Base-by-base conservation (phyloP, 2,329 filamentous ascomycete species). In the Balansia obtecta region DNA sequence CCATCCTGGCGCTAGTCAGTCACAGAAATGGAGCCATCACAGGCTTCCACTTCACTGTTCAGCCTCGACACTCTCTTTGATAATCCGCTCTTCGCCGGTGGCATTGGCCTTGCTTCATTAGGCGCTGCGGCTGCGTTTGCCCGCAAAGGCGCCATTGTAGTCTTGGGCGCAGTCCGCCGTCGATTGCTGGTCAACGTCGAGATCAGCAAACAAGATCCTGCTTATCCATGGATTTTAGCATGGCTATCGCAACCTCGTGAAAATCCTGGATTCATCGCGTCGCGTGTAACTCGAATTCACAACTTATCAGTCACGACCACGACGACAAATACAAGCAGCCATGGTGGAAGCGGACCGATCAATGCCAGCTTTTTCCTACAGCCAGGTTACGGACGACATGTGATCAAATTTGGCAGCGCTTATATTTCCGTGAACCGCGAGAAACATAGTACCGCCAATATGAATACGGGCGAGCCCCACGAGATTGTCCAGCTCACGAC, bases 131-230 rank as follows among this genome's bases (percentile, higher is more conserved):
- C 89, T 33, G 85, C 88, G 12, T 80, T 95, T 58, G 87, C 83
- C 32, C 88, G 93, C 55, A 85, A 85, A 62, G 87, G 86, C 34
- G 66, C 86, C 52, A 79, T 90, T 53, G 74, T 82, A 59, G 82
- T 82, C 50, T 82, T 84, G n/a, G 77, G 79, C 42, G 75, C 94
- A 51, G 70, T 95, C 52, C 86, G 88, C 46, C 83, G 85, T 49
- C 87, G 91, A 46, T 81, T 98, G 70, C 82, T 98, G 32, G 88
- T 97, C 60, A 89, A 96, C 61, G 82, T 98, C 60, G 93, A 98
- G 68, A 95, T 98, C 67, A 91, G 87, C 66, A 86, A 88, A 63
- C 87, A 91, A 60, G 93, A 98, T 68, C 82, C 88, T 43, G 90
- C 91, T 1, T 98, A 97, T 65, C 83, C 83, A 40, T 97, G 90